These are phyloP conservation scores for Beauveria asiatica DNA, from an alignment of 2,329 filamentous ascomycete species.

Conservation along the genomic window DNA sequence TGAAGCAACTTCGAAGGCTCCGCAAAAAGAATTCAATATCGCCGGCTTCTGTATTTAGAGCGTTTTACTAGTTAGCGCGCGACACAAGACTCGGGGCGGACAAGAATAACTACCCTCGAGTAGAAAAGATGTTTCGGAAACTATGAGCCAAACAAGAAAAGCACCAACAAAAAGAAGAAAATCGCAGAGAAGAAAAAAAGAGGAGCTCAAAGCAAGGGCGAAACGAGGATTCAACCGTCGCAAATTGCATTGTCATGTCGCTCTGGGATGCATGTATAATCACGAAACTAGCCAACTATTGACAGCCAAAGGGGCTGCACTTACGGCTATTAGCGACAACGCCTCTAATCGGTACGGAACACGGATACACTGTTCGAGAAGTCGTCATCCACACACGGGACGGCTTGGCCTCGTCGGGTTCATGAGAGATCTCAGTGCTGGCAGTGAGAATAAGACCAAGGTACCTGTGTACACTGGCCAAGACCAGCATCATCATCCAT, in stretches of 20 bases:
- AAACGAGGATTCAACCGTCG: slow-evolving; percentile 2
- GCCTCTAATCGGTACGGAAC: neutral
- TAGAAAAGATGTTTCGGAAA: neutral
- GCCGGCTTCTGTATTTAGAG: neutral
- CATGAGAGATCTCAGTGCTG: too few relatives aligned
- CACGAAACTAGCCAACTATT: neutral
- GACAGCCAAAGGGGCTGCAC: neutral
- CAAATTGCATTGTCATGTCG: slow-evolving; percentile 5
- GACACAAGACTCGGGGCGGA: neutral
- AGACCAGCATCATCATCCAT: neutral
- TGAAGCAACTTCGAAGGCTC: neutral
- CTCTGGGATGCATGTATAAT: neutral
- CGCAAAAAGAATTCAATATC: neutral
- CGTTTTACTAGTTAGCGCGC: neutral
- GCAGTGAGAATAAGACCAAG: neutral
- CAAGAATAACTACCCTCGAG: neutral
- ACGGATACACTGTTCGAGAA: neutral
- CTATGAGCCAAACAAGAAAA: neutral
- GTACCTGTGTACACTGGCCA: too few relatives aligned
- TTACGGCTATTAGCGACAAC: neutral
- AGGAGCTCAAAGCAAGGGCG: slow-evolving; percentile 5
- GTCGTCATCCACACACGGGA: neutral
- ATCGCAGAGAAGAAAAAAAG: neutral
- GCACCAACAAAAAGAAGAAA: neutral
- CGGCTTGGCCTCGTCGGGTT: too few relatives aligned